Percentiles rank a stretch among this genome's conserved stretches.
Evolutionary conservation across 164 flowering plant genomes (phyloP).

Genomic region (Nymphaea colorata): DNA sequence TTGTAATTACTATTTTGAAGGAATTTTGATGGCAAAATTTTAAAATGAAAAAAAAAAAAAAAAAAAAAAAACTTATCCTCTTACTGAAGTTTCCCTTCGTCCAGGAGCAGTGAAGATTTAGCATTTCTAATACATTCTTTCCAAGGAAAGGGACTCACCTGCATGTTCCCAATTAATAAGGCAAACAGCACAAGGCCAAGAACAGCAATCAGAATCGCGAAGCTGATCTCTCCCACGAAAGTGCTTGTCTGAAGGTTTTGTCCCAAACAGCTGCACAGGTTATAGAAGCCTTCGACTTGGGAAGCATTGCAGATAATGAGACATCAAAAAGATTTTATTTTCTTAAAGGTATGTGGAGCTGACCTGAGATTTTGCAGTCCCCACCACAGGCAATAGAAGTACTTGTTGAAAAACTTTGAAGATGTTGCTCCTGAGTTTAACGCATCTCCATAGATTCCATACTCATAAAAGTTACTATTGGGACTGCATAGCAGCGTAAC

Average conservation of each 20-base stretch:
- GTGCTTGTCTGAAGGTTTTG: background rate
- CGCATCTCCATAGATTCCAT: slow-evolving; percentile 71
- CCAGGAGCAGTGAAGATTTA: background rate
- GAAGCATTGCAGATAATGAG: background rate
- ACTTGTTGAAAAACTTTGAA: slow-evolving; percentile 55
- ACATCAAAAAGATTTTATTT: background rate
- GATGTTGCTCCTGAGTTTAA: slow-evolving; percentile 56
- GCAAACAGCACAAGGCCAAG: background rate
- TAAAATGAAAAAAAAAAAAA: too few species aligned
- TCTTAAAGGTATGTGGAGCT: background rate
- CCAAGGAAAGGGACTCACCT: background rate
- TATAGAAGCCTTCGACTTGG: too few species aligned
- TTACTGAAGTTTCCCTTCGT: background rate
- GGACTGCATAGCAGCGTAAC: slow-evolving; percentile 30
- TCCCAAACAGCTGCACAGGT: background rate
- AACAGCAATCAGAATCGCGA: background rate
- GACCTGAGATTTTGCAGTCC: slow-evolving; percentile 96
- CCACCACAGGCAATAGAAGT: slow-evolving; percentile 97
- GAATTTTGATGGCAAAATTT: too few species aligned
- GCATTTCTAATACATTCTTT: background rate
- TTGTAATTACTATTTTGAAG: too few species aligned
- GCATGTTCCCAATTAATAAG: background rate
- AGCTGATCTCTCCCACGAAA: background rate
- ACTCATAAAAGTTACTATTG: slow-evolving; percentile 52
- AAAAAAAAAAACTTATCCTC: background rate